Evolutionary conservation across 2,329 filamentous ascomycete species (phyloP), one percentile per base, ranked within the genome.

Genomic region (Aspergillus cejpii): DNA sequence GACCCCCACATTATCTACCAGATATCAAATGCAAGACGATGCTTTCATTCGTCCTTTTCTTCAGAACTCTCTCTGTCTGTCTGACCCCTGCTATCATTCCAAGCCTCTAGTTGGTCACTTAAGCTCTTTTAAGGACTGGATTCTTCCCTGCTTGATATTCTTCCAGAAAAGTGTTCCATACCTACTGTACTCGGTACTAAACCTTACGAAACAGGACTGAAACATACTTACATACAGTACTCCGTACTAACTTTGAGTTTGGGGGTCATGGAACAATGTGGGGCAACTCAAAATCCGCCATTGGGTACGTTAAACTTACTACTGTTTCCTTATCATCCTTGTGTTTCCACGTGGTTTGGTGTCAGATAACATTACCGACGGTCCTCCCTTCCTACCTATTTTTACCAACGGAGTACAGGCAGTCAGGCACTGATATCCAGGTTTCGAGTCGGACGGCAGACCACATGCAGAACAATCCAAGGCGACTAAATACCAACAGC

Each of bases 331-430:
- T 48, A 45, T 49, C 41, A 55, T 45, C 48, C 49, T 41, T 34
- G 48, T 37, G 42, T 46, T 50, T 48, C 53, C 53, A 55, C 53
- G 53, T 55, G 53, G 53, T 50, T 49, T 42, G 44, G 44, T 39
- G 29, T 40, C 31, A 5, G 17, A 17, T 40, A 49, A 39, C 42
- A 31, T 40, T 41, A 48, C 48, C n/a, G n/a, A n/a, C n/a, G n/a
- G n/a, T n/a, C n/a, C n/a, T 19, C 17, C 14, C 14, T 17, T 34
- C 23, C 23, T n/a, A n/a, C n/a, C n/a, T n/a, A n/a, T n/a, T n/a
- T n/a, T n/a, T n/a, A n/a, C n/a, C n/a, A n/a, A n/a, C n/a, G n/a
- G n/a, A n/a, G n/a, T n/a, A n/a, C n/a, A n/a, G n/a, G n/a, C n/a
- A n/a, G n/a, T n/a, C n/a, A n/a, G n/a, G n/a, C n/a, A n/a, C n/a